These are phyloP conservation scores for Plasmodium blacklocki DNA, from an alignment of 169 alveolate species.

Conservation along the genomic window DNA sequence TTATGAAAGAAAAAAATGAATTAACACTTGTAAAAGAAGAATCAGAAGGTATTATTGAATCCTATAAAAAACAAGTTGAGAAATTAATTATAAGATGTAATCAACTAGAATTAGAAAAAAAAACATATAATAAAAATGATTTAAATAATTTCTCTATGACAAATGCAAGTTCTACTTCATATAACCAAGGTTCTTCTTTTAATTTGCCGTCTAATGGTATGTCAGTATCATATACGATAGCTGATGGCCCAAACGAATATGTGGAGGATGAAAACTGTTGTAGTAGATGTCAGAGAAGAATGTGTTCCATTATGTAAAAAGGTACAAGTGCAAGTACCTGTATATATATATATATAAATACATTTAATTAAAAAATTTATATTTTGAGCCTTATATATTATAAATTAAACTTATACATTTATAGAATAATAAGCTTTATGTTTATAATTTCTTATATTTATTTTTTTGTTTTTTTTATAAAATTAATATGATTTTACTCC, in stretches of 20 bases:
- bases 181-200: constrained; percentile 31
- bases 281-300: constrained; percentile 44
- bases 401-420: no score
- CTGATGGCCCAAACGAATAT: constrained; percentile 50
- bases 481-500: neutral
- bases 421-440: neutral
- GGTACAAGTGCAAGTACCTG: neutral
- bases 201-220: constrained; percentile 30
- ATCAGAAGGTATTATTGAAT: constrained; percentile 63
- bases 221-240: constrained; percentile 49
- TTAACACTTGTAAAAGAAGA: constrained; percentile 66
- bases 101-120: constrained; percentile 58
- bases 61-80: constrained; percentile 71
- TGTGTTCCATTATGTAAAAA: constrained; percentile 53
- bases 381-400: no score
- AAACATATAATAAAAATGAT: constrained; percentile 14
- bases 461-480: neutral
- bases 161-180: constrained; percentile 22
- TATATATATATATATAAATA: constrained; percentile 1
- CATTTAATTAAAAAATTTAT: neutral
- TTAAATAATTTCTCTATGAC: constrained; percentile 22
- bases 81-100: constrained; percentile 72
- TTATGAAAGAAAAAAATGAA: constrained; percentile 66
- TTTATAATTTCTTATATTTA: neutral
- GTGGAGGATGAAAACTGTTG: constrained; percentile 46